Percentiles rank a stretch among this genome's conserved stretches.
Conservation (phyloP, 2,329 filamentous ascomycete genomes). For the Trichoderma aggressivum region DNA sequence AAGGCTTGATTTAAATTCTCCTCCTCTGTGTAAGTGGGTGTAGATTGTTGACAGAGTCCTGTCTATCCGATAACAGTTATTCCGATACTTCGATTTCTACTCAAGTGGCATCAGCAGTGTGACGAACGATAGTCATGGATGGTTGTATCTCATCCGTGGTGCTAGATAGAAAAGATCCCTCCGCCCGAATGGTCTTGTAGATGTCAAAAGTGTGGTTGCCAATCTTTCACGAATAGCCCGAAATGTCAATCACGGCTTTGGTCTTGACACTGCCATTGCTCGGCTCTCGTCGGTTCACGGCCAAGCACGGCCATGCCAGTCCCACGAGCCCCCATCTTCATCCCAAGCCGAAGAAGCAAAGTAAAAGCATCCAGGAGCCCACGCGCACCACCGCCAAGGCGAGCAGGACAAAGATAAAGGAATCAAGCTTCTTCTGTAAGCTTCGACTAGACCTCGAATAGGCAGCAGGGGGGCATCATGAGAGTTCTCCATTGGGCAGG, state of each 20-base stretch:
- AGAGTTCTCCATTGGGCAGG: background rate
- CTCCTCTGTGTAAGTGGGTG: background rate
- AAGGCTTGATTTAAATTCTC: background rate
- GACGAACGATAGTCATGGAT: background rate
- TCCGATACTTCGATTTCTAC: background rate
- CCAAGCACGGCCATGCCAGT: background rate
- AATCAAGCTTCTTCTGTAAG: background rate
- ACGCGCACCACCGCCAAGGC: background rate
- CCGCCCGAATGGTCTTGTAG: background rate
- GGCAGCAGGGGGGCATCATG: background rate
- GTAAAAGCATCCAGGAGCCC: background rate
- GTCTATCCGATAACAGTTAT: background rate
- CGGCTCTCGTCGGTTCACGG: background rate
- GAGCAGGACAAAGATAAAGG: background rate
- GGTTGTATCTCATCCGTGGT: background rate
- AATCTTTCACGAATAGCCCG: background rate
- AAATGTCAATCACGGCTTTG: background rate
- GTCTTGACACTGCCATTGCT: background rate
- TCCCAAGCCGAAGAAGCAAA: background rate
- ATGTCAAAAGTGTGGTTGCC: background rate
- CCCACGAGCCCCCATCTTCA: background rate
- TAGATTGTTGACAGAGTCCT: background rate
- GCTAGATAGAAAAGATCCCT: background rate
- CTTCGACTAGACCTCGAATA: background rate
- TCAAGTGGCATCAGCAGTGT: background rate